phyloP scores from a whole-genome alignment of 768 basidiomycete genomes.

The Rhodotorula sphaerocarpa region DNA sequence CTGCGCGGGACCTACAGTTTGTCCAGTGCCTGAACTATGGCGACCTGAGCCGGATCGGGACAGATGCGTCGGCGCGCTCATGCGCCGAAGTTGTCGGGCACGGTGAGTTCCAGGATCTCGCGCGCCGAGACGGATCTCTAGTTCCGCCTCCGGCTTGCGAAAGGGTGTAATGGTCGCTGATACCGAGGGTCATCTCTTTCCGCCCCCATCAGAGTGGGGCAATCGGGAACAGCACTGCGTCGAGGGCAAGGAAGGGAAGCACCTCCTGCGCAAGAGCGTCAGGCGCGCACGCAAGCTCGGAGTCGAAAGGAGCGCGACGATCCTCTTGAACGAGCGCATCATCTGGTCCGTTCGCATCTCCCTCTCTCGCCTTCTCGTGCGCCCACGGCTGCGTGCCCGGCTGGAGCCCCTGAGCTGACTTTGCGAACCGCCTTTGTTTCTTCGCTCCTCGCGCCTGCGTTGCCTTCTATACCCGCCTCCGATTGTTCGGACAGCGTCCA shows the following conservation, averaged over 20 bases:
- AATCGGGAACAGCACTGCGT: background rate
- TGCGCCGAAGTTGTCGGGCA: slow-evolving; percentile 61
- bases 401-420: background rate
- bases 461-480: slow-evolving; percentile 40
- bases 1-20: slow-evolving; percentile 47
- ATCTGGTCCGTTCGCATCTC: slow-evolving; percentile 8
- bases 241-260: background rate
- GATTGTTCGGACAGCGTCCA: slow-evolving; percentile 57
- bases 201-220: background rate
- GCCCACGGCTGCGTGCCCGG: too few relatives aligned
- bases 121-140: too few relatives aligned
- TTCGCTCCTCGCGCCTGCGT: background rate
- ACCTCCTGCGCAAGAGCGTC: background rate
- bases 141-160: too few relatives aligned
- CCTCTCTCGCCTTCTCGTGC: too few relatives aligned
- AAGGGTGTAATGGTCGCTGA: too few relatives aligned
- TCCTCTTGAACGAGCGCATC: slow-evolving; percentile 60
- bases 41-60: slow-evolving; percentile 55
- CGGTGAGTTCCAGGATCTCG: too few relatives aligned
- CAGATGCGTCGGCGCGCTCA: slow-evolving; percentile 54
- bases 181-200: too few relatives aligned
- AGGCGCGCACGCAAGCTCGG: slow-evolving; percentile 8
- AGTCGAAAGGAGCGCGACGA: slow-evolving; percentile 72
- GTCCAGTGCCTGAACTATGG: slow-evolving; percentile 70
- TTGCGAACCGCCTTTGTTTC: background rate